Evolutionary conservation across 2,329 filamentous ascomycete genomes (phyloP), one percentile per base, ranked within the genome.

Genomic region (Nothophaeocryptopus gaeumannii): DNA sequence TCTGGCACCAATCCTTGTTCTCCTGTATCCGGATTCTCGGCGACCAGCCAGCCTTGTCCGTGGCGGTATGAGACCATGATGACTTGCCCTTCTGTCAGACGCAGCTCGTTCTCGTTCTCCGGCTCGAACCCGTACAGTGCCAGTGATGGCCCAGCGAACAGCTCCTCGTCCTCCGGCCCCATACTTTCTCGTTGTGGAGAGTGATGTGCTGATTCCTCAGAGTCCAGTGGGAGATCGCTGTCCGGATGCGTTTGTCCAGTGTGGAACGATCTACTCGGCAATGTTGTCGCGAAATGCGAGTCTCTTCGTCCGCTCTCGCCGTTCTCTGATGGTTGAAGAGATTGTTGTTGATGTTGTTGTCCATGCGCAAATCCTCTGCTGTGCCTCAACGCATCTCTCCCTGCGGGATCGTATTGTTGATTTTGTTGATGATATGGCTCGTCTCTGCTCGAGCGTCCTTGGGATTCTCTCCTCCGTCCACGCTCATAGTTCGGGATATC

Each of bases 41-140:
- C 93, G 16, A 99, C 93, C 44, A 99, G 78, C 93, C 93, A 99
- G 47, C 93, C 93, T 71, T 97, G 90, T 12, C 92, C 92, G 66
- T 97, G 91, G 37, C 93, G 82, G 69, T 97, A 99, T 12, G 89
- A 95, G 16, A 99, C 91, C 76, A 93, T 87, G 49, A 99, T 96
- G 50, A 96, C 89, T 66, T 99, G 93, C 5, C 93, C 93, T 71
- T 99, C 93, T 0, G 89, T 84, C 39, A 99, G 75, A 3, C 90
- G 89, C 50, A 99, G 75, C 70, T 99, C 93, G 66, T 97, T 99
- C 68, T 96, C 90, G 67, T 97, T 96, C 70, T 97, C 92, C 30
- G 91, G 82, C 61, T 85, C 85, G 71, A 99, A 99, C 67, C 96
- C 91, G 67, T 96, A 99, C 15, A 99, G 77, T 5, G 93, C 93